Percentiles rank a stretch among this genome's conserved stretches.
These are phyloP conservation scores for Penicillium waksmanii DNA, from an alignment of 495 filamentous ascomycete genomes.

Conservation along the genomic window DNA sequence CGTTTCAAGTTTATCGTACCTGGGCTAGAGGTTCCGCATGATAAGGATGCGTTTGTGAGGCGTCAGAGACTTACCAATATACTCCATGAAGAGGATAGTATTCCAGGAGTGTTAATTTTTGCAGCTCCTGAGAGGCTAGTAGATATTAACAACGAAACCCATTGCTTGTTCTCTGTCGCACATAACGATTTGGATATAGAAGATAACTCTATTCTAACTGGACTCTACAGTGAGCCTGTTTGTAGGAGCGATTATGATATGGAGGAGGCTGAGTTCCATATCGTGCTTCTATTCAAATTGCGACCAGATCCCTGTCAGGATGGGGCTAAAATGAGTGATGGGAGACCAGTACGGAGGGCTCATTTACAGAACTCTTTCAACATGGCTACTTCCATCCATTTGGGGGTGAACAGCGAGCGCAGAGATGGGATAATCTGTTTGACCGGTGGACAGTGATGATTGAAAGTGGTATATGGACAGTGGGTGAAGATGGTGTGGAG, in stretches of 20 bases:
- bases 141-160: slow-evolving; percentile 24
- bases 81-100: slow-evolving; percentile 14
- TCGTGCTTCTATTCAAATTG: slow-evolving; percentile 24
- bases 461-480: slow-evolving; percentile 43
- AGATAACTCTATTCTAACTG: slow-evolving; percentile 19
- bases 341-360: slow-evolving; percentile 22
- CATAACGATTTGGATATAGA: slow-evolving; percentile 14
- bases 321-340: slow-evolving; percentile 38
- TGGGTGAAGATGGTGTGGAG: slow-evolving; percentile 42
- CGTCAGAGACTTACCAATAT: slow-evolving; percentile 28
- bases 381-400: slow-evolving; percentile 40
- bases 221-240: slow-evolving; percentile 24
- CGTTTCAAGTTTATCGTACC: slow-evolving; percentile 41
- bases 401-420: slow-evolving; percentile 35
- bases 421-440: slow-evolving; percentile 39
- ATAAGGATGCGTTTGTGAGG: slow-evolving; percentile 26
- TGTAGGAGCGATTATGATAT: slow-evolving; percentile 3
- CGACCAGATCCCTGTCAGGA: slow-evolving; percentile 2
- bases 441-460: slow-evolving; percentile 39
- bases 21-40: slow-evolving; percentile 34
- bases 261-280: slow-evolving; percentile 27
- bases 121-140: slow-evolving; percentile 20
- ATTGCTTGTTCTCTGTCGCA: neutral
- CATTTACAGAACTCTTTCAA: slow-evolving; percentile 39
- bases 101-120: slow-evolving; percentile 31